Base-by-base conservation (phyloP, 2,329 filamentous ascomycete species). In the Cordyceps sp. region DNA sequence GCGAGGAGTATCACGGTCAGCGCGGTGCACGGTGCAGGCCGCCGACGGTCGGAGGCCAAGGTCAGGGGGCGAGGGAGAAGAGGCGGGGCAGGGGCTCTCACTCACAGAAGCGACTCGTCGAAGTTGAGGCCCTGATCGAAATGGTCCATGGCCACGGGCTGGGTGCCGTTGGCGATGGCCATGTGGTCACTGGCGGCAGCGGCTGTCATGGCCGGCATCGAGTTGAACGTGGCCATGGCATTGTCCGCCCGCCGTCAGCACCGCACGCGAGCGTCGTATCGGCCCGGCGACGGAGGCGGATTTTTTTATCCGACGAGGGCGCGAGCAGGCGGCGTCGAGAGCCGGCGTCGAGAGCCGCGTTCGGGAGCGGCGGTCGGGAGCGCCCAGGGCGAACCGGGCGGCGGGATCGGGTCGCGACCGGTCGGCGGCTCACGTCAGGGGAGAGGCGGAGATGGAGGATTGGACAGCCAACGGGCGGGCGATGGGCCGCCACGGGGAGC, bases 191-290 rank as follows among this genome's bases (percentile, higher is more conserved):
- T 54, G 39, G 55, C 49, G 31, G 58, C 54, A 43, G 57, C 48
- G 49, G 59, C 53, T 42, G 58, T 52, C 47, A 66, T 58, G 45
- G 55, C 58, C 54, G 62, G 55, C 57, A 71, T 64, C 48, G 65
- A 58, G 52, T 68, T 70, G 58, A 62, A 73, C 45, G 59, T 58
- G 42, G 66, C 64, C 69, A 73, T 73, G 47, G 58, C 64, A 67
- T 68, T 43, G 46, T 51, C 48, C 39, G 45, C 44, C 40, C 41
- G 38, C 40, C 38, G 43, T 49, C 48, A 49, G 42, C 38, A 44
- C 41, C 42, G 42, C 44, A 48, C 34, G 36, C 17, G 18, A 26
- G 25, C 10, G 24, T 29, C 12, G 30, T 31, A 33, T 22, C 30
- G 27, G 32, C 31, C 24, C 31, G 35, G 30, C 34, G 33, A 35